A percentile compares a stretch with the other conserved stretches of the same genome.
Evolutionary conservation across 495 filamentous ascomycete species (phyloP).

Genomic region (Alectoria sarmentosa): DNA sequence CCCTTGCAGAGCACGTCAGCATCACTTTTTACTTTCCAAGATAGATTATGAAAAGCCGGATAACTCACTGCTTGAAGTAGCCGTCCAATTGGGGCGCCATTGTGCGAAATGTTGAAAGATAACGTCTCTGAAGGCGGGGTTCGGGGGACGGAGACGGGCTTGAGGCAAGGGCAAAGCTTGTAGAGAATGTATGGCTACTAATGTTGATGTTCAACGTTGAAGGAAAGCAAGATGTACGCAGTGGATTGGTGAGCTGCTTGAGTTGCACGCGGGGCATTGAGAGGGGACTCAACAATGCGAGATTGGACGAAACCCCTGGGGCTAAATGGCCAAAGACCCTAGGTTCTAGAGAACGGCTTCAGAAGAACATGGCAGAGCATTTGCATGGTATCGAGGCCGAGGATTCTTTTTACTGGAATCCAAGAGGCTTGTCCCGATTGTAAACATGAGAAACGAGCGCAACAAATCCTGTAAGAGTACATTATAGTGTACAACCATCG

Average conservation of each 20-base stretch:
- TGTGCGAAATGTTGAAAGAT: slow-evolving; percentile 32
- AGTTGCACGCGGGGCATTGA: background rate
- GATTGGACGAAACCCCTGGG: background rate
- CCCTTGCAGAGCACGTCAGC: slow-evolving; percentile 36
- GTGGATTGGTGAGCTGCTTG: background rate
- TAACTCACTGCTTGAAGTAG: slow-evolving; percentile 69
- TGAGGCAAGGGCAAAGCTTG: background rate
- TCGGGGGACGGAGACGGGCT: background rate
- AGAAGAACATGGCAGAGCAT: background rate
- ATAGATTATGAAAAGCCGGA: background rate
- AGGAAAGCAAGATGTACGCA: background rate
- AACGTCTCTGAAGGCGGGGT: slow-evolving; percentile 5
- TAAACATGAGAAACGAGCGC: too few species aligned
- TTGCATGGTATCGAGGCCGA: background rate
- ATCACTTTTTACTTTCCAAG: background rate
- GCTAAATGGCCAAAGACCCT: background rate
- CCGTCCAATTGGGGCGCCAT: slow-evolving; percentile 81
- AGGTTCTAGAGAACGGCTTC: too few species aligned
- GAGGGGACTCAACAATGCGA: background rate
- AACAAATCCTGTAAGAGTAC: background rate
- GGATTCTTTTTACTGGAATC: too few species aligned
- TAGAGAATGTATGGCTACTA: background rate
- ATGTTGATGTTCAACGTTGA: background rate
- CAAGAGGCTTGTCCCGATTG: background rate
- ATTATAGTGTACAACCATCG: background rate